Base-by-base conservation (phyloP, 345 rosid species). In the Pugionium dolabratum region DNA sequence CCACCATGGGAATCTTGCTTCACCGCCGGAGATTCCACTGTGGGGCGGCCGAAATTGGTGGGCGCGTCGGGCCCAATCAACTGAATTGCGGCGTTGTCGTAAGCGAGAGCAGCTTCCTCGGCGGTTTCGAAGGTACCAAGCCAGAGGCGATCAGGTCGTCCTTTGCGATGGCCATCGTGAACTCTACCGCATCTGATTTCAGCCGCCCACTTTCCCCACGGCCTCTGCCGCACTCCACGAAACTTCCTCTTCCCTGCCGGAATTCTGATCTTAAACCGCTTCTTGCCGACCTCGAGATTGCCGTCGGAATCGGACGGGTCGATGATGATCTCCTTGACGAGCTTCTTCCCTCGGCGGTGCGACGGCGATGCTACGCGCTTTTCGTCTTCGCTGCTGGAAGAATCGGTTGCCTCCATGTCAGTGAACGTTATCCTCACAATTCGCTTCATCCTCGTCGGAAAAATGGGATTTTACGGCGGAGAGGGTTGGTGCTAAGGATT, bases 101-200 rank as follows among this genome's bases (percentile, higher is more conserved):
- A 84, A 6, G 72, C 84, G 0, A 64, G 60, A 11, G 89, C 89
- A 41, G 89, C 89, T 66, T 84, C 89, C 66, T 84, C 89, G 0
- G 89, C 81, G 18, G 18, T 18, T 18, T 18, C 18, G 18, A 18
- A 84, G 1, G 86, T 84, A 8, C 89, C 89, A 0, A 84, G 80
- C 86, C 89, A 84, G 4, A 82, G 35, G 32, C 89, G 82, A 11
- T 70, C 62, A 9, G 78, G 51, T 7, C 67, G 8, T 43, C 44
- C 70, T 27, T 83, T 79, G 44, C 78, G 81, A 31, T 46, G 9
- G 0, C 61, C 60, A 6, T 59, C 73, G 56, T 57, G 36, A 49
- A 72, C 35, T 66, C 34, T 66, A 5, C 72, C 58, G 9, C 72
- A 66, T 29, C 89, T 80, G 56, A 85, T 85, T 82, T 85, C 89